A percentile compares a stretch with the other conserved stretches of the same genome.
These are phyloP conservation scores for Ogataea pini DNA, from an alignment of 805 yeast species.

Conservation along the genomic window DNA sequence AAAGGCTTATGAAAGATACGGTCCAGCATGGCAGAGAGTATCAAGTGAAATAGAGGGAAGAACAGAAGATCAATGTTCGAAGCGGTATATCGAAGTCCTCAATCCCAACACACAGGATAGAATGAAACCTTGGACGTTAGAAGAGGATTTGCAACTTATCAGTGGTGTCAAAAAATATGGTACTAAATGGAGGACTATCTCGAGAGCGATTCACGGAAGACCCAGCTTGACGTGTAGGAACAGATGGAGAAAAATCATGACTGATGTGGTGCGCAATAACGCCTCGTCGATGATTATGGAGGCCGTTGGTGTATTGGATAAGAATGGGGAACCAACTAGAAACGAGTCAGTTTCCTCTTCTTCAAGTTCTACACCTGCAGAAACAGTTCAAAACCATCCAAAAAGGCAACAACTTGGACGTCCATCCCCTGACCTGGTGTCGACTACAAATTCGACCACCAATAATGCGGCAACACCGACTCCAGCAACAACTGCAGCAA, in stretches of 20 bases:
- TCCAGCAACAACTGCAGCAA: not conserved
- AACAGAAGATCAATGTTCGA: conserved; percentile 94
- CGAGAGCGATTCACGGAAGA: conserved; percentile 68
- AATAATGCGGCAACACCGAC: not conserved
- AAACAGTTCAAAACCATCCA: not conserved
- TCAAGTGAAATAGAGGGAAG: conserved; percentile 76
- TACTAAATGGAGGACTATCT: conserved; percentile 85
- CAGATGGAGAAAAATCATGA: conserved; percentile 86
- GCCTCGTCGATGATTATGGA: conserved; percentile 55
- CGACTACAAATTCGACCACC: not conserved
- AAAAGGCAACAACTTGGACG: not conserved
- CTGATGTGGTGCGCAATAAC: conserved; percentile 68
- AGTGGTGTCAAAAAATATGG: conserved; percentile 69
- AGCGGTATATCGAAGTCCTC: conserved; percentile 82
- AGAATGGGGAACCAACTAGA: conserved; percentile 4
- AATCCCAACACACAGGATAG: conserved; percentile 81
- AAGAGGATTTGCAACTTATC: conserved; percentile 74
- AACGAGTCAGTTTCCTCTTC: conserved; percentile 6
- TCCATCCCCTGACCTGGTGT: not conserved
- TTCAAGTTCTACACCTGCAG: conserved; percentile 6
- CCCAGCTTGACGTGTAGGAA: conserved; percentile 90
- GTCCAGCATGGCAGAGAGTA: conserved; percentile 86
- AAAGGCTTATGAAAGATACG: conserved; percentile 64
- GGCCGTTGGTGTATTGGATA: conserved; percentile 51
- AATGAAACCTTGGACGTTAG: conserved; percentile 73